phyloP scores from a whole-genome alignment of 2,329 filamentous ascomycete species.

The Fusarium floridanum region DNA sequence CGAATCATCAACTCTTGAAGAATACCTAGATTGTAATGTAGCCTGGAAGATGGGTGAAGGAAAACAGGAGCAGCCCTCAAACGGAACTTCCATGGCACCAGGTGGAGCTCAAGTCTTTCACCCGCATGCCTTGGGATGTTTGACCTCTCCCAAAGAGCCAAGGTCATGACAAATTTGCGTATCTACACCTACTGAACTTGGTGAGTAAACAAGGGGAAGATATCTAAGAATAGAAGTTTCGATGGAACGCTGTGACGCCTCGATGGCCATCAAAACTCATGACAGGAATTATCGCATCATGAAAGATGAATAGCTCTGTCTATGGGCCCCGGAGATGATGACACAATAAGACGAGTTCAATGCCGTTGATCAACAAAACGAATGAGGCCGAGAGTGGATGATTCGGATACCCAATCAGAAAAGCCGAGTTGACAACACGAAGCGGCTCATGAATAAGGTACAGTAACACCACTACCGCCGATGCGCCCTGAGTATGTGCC shows the following conservation, averaged over 20 bases:
- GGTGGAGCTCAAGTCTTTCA: neutral
- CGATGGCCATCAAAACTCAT: too few species aligned
- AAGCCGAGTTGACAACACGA: constrained; percentile 29
- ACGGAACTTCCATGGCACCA: neutral
- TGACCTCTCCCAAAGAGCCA: neutral
- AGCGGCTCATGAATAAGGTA: constrained; percentile 12
- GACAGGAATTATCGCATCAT: constrained; percentile 23
- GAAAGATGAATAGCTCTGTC: neutral
- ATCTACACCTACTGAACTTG: neutral
- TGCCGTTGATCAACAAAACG: constrained; percentile 22
- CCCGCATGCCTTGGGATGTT: neutral
- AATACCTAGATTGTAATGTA: neutral
- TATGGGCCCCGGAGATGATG: constrained; percentile 10
- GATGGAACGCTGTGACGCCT: constrained; percentile 13
- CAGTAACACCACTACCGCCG: neutral
- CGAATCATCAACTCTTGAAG: neutral
- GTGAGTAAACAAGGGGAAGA: neutral
- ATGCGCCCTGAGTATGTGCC: constrained; percentile 22
- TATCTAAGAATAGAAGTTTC: constrained; percentile 2
- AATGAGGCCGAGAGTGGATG: constrained; percentile 2
- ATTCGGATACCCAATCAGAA: constrained; percentile 32
- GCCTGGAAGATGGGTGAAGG: neutral
- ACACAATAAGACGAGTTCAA: constrained; percentile 24
- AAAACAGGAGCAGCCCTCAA: neutral
- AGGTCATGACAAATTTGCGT: neutral